These are phyloP conservation scores for Emiliania huxleyi DNA, from an alignment of 78 protist species.

Conservation along the genomic window DNA sequence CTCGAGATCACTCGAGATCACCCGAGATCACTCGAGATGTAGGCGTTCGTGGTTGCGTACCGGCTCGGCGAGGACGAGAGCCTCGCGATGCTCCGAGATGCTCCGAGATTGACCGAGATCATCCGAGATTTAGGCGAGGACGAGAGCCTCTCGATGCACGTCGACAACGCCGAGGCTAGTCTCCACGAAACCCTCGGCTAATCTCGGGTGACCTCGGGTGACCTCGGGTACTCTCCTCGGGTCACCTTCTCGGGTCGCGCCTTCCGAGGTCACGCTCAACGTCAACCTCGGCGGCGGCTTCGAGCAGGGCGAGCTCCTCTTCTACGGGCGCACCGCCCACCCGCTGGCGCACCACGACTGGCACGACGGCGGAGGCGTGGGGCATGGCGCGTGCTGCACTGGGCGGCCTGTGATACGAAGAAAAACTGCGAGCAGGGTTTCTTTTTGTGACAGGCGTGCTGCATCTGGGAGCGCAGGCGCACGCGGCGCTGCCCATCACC, in stretches of 20 bases:
- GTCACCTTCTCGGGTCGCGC: background rate
- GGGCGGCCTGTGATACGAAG: no score
- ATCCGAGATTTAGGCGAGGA: background rate
- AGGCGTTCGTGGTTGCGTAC: background rate
- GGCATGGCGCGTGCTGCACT: background rate
- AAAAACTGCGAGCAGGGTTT: no score
- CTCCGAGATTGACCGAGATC: no score
- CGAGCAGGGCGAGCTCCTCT: background rate
- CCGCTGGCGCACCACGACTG: background rate
- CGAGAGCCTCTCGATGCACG: background rate
- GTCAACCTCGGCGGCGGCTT: background rate
- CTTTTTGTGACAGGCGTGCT: background rate
- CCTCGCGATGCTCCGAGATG: background rate
- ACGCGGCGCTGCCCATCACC: background rate
- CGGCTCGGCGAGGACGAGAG: background rate
- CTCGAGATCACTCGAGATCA: no score
- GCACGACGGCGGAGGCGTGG: background rate
- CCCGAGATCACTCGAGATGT: no score
- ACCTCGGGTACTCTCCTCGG: background rate
- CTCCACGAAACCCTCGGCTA: background rate
- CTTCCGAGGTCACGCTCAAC: background rate
- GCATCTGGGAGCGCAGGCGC: background rate
- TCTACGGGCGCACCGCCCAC: background rate
- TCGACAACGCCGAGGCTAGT: background rate
- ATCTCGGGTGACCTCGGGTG: background rate